Base-by-base conservation (phyloP, 345 rosid species). In the Corchorus olitorius region DNA sequence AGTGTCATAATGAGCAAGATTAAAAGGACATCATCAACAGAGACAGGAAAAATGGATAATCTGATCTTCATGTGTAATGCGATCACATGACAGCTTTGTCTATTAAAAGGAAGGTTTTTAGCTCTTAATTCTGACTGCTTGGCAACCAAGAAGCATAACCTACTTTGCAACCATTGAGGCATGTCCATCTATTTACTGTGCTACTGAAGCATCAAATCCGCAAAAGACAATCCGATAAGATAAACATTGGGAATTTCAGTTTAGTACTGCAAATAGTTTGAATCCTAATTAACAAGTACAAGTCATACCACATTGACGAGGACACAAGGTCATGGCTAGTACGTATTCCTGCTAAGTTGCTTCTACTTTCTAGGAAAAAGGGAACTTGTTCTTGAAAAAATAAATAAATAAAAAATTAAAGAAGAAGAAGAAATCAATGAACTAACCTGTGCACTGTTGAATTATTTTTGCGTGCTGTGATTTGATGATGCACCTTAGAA, bases 401-500 rank as follows among this genome's bases (percentile, higher is more conserved):
- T 27, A 27, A 27, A 27, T 27, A 27, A 27, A 27, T 0, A 27
- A 27, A 0, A 27, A 27, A 27, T 0, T 27, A 27, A 27, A n/a
- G n/a, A 27, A 27, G 0, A 27, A 35, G 34, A 0, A 56, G 19
- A 17, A 37, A 11, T 63, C 17, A 56, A 14, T 6, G 56, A 7
- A 70, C 88, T 48, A 75, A 92, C 97, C 94, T 89, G 80, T 95
- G 99, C 48, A 89, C 81, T 73, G 66, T 87, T 46, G 84, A 85
- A 10, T 86, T 88, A 61, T 80, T 78, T 53, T 48, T 75, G 41
- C 96, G 98, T 66, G 88, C 88, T 13, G 98, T 95, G 68, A 95
- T 88, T 41, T 76, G 93, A 80, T 90, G 93, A 81, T 93, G 94
- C 43, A 93, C 84, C 39, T 84, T 88, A 20, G 99, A 92, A 82